Percentiles rank a stretch among this genome's conserved stretches.
Evolutionary conservation across 192 early-diverging fungal species (phyloP).

Genomic region (Ambispora gerdemannii): DNA sequence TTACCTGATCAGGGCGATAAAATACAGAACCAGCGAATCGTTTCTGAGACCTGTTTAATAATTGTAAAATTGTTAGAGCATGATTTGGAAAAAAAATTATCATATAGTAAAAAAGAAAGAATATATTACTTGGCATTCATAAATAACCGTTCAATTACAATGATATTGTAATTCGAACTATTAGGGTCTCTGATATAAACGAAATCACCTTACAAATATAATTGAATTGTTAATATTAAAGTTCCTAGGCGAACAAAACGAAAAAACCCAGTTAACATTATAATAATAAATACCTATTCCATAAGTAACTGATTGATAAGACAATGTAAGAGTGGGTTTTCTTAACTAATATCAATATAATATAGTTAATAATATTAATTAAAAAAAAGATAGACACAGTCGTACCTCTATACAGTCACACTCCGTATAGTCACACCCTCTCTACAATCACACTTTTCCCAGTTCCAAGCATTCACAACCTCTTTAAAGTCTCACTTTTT

Average conservation of each 20-base stretch:
- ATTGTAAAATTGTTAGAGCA: background rate
- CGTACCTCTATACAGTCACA: too few relatives aligned
- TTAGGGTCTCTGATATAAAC: background rate
- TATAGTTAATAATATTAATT: background rate
- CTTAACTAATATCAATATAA: background rate
- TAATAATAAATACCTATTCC: background rate
- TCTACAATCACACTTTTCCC: too few relatives aligned
- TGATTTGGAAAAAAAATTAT: background rate
- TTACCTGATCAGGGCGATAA: constrained; percentile 32
- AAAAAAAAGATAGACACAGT: too few relatives aligned
- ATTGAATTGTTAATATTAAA: too few relatives aligned
- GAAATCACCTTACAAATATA: background rate
- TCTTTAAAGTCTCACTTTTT: too few relatives aligned
- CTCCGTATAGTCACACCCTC: too few relatives aligned
- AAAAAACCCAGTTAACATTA: too few relatives aligned
- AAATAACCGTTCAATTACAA: background rate
- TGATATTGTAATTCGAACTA: background rate
- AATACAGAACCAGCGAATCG: constrained; percentile 38
- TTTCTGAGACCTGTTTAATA: constrained; percentile 9
- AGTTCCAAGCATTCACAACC: too few relatives aligned
- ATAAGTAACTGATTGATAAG: background rate
- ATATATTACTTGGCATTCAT: background rate
- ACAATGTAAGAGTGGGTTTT: background rate
- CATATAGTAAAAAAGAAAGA: background rate
- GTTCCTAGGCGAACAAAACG: too few relatives aligned